phyloP scores from a whole-genome alignment of 2,329 filamentous ascomycete species.

The Neopestalotiopsis rosae region DNA sequence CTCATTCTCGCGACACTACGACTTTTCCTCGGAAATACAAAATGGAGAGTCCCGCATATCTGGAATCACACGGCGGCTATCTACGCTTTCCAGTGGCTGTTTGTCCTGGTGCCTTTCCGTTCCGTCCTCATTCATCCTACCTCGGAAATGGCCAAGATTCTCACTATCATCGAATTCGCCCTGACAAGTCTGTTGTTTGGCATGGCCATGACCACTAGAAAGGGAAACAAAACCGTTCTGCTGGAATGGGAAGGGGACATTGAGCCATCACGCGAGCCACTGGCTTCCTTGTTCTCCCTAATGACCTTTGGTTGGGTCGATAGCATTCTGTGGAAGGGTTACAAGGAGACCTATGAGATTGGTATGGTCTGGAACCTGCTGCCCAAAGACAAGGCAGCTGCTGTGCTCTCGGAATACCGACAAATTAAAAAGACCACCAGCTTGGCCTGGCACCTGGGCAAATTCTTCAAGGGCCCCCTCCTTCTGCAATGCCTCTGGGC shows the following conservation, averaged over 20 bases:
- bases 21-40: constrained; percentile 68
- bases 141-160: constrained; percentile 64
- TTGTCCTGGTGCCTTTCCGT: constrained; percentile 78
- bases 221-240: constrained; percentile 88
- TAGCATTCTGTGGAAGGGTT: constrained; percentile 85
- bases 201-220: constrained; percentile 81
- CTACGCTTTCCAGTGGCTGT: constrained; percentile 83
- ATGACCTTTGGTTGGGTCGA: constrained; percentile 93
- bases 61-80: constrained; percentile 94
- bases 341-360: constrained; percentile 82
- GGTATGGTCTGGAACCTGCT: constrained; percentile 90
- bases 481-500: constrained; percentile 83
- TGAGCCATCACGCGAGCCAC: constrained; percentile 83
- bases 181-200: constrained; percentile 76
- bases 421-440: constrained; percentile 82
- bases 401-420: constrained; percentile 81
- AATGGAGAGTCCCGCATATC: constrained; percentile 71
- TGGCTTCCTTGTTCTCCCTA: constrained; percentile 87
- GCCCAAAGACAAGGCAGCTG: constrained; percentile 84
- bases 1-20: constrained; percentile 75
- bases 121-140: constrained; percentile 81
- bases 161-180: constrained; percentile 76
- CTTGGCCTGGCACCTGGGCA: constrained; percentile 79
- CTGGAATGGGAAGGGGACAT: constrained; percentile 90
- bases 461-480: constrained; percentile 81